phyloP scores from a whole-genome alignment of 2,329 filamentous ascomycete species.

The Lecanoromycetidae sp. region DNA sequence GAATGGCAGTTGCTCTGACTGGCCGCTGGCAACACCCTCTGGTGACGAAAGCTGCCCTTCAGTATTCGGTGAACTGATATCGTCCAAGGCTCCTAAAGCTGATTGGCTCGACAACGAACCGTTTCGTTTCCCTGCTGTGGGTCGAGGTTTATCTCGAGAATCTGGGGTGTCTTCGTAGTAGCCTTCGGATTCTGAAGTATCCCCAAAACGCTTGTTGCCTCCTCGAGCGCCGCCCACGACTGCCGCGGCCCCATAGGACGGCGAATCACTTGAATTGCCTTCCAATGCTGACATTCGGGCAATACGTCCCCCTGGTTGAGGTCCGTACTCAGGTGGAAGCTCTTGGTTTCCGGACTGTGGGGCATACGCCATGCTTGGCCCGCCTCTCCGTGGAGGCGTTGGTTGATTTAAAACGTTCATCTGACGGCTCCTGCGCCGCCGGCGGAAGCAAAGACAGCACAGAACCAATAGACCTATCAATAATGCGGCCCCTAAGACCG shows the following conservation, averaged over 20 bases:
- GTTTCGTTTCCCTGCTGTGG: slow-evolving; percentile 50
- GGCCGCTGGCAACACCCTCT: slow-evolving; percentile 69
- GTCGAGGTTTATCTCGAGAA: slow-evolving; percentile 43
- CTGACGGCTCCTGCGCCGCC: slow-evolving; percentile 46
- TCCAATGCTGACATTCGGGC: slow-evolving; percentile 93
- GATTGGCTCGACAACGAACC: slow-evolving; percentile 86
- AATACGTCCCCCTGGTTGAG: slow-evolving; percentile 76
- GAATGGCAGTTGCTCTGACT: slow-evolving; percentile 87
- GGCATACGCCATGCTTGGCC: slow-evolving; percentile 33
- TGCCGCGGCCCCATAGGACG: slow-evolving; percentile 36
- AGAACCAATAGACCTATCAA: slow-evolving; percentile 52
- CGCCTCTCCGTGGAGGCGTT: slow-evolving; percentile 46
- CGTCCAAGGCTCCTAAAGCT: slow-evolving; percentile 53
- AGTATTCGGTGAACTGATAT: slow-evolving; percentile 62
- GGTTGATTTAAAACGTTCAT: slow-evolving; percentile 83
- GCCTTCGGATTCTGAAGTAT: slow-evolving; percentile 50
- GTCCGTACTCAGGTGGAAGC: slow-evolving; percentile 48
- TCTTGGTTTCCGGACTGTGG: slow-evolving; percentile 21
- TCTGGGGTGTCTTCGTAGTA: slow-evolving; percentile 60
- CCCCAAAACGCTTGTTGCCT: slow-evolving; percentile 37
- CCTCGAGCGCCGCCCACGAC: slow-evolving; percentile 36
- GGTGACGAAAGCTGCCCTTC: slow-evolving; percentile 70
- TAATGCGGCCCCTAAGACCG: slow-evolving; percentile 57
- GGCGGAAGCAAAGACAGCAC: slow-evolving; percentile 46
- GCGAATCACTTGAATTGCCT: slow-evolving; percentile 53